These are phyloP conservation scores for Apophysomyces sp. DNA, from an alignment of 371 early-diverging fungal species.

Conservation along the genomic window DNA sequence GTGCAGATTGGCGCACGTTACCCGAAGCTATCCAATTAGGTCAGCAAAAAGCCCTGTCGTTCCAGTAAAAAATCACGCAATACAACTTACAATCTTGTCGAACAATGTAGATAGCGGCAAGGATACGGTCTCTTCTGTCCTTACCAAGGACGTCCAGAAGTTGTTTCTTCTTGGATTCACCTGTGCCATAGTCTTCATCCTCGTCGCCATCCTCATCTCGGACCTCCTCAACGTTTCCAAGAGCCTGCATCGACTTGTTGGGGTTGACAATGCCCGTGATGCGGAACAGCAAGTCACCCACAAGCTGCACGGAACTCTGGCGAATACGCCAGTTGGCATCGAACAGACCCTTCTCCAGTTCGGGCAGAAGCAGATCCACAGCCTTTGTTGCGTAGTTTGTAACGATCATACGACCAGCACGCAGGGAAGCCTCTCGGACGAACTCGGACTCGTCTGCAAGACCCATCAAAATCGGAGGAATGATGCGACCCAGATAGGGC, in stretches of 20 bases:
- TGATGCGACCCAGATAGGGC: conserved; percentile 83
- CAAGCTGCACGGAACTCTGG: conserved; percentile 90
- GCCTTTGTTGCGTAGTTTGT: conserved; percentile 86
- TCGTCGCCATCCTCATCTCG: conserved; percentile 59
- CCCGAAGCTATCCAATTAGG: conserved; percentile 46
- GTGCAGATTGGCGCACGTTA: conserved; percentile 86
- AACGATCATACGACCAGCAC: conserved; percentile 93
- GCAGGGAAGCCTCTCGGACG: conserved; percentile 91
- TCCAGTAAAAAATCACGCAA: neutral
- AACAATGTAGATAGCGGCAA: conserved; percentile 92
- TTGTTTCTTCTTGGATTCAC: conserved; percentile 74
- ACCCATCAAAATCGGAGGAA: conserved; percentile 87
- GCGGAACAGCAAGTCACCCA: conserved; percentile 93
- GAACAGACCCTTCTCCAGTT: conserved; percentile 87
- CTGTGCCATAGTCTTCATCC: conserved; percentile 49
- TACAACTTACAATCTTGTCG: conserved; percentile 65
- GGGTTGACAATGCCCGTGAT: conserved; percentile 84
- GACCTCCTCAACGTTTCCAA: conserved; percentile 42
- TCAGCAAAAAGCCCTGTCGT: neutral
- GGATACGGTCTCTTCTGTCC: conserved; percentile 84
- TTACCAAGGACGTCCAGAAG: conserved; percentile 83
- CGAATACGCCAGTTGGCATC: conserved; percentile 96
- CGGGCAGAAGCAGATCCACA: conserved; percentile 88
- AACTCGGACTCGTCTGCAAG: conserved; percentile 95
- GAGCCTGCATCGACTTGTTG: conserved; percentile 33